Evolutionary conservation across 441 rosid species (phyloP).

Genomic region (Croton setiger): DNA sequence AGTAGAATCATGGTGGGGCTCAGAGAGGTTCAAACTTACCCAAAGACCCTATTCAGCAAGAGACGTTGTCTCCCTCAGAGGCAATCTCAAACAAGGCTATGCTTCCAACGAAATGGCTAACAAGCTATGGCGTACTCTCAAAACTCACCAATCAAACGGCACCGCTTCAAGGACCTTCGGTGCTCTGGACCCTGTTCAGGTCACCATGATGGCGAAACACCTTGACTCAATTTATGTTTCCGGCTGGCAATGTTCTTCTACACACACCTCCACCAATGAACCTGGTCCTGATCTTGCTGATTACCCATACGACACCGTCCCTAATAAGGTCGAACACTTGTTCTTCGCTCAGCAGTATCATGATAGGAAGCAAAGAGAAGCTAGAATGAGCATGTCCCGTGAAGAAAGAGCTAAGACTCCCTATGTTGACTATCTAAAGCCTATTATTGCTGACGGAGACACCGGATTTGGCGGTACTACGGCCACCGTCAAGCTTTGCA

Average conservation of each 20-base stretch:
- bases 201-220: constrained; percentile 91
- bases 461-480: constrained; percentile 93
- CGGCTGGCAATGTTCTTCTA: constrained; percentile 98
- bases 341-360: constrained; percentile 91
- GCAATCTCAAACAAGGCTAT: constrained; percentile 70
- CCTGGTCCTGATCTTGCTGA: constrained; percentile 97
- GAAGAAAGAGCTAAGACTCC: constrained; percentile 88
- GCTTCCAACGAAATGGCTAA: constrained; percentile 87
- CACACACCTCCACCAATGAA: constrained; percentile 79
- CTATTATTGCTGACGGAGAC: constrained; percentile 94
- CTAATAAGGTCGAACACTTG: constrained; percentile 88
- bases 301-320: constrained; percentile 90
- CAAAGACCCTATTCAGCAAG: constrained; percentile 72
- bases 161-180: constrained; percentile 91
- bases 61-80: constrained; percentile 81
- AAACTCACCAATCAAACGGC: constrained; percentile 78
- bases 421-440: constrained; percentile 74
- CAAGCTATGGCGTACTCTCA: constrained; percentile 87
- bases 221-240: constrained; percentile 84
- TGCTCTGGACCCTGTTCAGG: constrained; percentile 90
- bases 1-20: constrained; percentile 93
- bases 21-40: constrained; percentile 91
- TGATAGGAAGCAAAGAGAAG: constrained; percentile 88
- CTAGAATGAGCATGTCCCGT: constrained; percentile 79
- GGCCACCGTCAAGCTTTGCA: constrained; percentile 89